These are phyloP conservation scores for Ophiocordyceps camponoti-leonardi DNA, from an alignment of 2,329 filamentous ascomycete genomes.

Conservation along the genomic window DNA sequence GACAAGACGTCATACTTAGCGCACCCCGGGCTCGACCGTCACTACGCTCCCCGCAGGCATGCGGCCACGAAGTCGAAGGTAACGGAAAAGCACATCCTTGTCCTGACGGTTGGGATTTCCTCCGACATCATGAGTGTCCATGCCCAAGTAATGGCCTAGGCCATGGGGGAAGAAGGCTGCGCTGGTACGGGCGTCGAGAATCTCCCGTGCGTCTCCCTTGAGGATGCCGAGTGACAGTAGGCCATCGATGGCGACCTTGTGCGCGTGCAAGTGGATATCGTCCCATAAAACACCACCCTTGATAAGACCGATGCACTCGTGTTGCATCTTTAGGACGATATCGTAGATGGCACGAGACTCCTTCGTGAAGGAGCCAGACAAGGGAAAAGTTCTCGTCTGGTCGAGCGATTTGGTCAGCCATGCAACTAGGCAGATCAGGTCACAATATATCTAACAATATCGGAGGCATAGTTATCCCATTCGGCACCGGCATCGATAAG, in stretches of 20 bases:
- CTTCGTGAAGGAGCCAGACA: slow-evolving; percentile 51
- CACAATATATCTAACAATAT: slow-evolving; percentile 27
- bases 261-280: slow-evolving; percentile 62
- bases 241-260: slow-evolving; percentile 67
- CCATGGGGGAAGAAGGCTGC: slow-evolving; percentile 87
- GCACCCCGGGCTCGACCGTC: slow-evolving; percentile 75
- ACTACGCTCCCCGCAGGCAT: slow-evolving; percentile 70
- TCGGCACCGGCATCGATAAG: slow-evolving; percentile 73
- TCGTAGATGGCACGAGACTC: slow-evolving; percentile 63
- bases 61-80: slow-evolving; percentile 60
- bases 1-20: slow-evolving; percentile 22
- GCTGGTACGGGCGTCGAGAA: slow-evolving; percentile 63
- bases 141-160: slow-evolving; percentile 75
- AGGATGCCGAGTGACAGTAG: slow-evolving; percentile 62
- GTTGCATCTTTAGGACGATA: slow-evolving; percentile 76
- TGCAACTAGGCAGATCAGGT: not conserved
- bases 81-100: slow-evolving; percentile 68
- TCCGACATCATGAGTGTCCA: slow-evolving; percentile 83
- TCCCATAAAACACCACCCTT: slow-evolving; percentile 66
- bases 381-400: slow-evolving; percentile 73
- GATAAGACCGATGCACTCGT: slow-evolving; percentile 54
- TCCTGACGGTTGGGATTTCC: slow-evolving; percentile 67
- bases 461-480: slow-evolving; percentile 54
- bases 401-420: slow-evolving; percentile 1
- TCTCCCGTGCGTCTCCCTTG: slow-evolving; percentile 48